phyloP scores from a whole-genome alignment of 2,329 filamentous ascomycete species.

The Trichoderma sp. region DNA sequence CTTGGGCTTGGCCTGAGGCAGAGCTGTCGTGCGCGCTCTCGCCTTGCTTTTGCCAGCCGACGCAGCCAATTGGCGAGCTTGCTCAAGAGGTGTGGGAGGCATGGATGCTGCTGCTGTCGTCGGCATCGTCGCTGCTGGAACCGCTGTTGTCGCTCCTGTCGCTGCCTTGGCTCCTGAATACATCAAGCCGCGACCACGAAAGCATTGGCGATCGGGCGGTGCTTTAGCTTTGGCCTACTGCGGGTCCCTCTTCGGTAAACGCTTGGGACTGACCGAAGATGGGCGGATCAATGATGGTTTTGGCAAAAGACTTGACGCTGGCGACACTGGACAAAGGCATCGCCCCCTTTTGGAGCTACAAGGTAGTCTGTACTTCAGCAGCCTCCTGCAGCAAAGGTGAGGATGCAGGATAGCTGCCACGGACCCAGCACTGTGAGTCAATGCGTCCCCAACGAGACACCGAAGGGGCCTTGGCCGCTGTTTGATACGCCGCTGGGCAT shows the following conservation, averaged over 20 bases:
- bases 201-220: background rate
- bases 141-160: too few species aligned
- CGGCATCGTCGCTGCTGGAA: background rate
- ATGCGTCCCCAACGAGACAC: background rate
- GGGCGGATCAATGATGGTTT: background rate
- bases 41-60: slow-evolving; percentile 1
- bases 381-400: background rate
- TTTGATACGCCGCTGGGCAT: background rate
- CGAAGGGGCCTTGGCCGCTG: background rate
- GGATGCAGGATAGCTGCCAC: background rate
- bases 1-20: background rate
- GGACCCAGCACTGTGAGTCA: background rate
- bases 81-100: background rate
- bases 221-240: background rate
- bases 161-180: background rate
- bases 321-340: background rate
- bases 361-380: background rate
- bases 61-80: background rate
- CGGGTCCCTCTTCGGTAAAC: background rate
- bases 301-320: background rate
- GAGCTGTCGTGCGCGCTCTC: background rate
- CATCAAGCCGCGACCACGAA: background rate
- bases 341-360: background rate
- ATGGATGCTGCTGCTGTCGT: background rate
- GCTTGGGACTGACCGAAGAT: background rate